These are phyloP conservation scores for Houttuynia cordata DNA, from an alignment of 164 flowering plant genomes.

Conservation along the genomic window DNA sequence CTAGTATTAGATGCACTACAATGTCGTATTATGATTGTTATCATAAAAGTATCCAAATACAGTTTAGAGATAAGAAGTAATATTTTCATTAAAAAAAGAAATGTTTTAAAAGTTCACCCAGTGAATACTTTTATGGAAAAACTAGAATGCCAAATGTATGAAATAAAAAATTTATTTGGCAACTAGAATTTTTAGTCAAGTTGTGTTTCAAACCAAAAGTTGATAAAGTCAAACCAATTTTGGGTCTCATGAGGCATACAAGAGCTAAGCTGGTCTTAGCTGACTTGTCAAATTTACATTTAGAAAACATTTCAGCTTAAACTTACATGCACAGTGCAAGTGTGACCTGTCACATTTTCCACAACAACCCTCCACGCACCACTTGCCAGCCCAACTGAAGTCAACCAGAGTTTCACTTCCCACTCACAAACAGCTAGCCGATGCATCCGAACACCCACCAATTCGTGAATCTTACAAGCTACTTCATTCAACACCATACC, in stretches of 20 bases:
- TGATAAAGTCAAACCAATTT: no score
- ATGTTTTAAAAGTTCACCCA: no score
- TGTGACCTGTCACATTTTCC: constrained; percentile 89
- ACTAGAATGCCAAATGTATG: no score
- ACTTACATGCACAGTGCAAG: constrained; percentile 91
- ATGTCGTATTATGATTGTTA: no score
- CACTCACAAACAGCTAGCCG: constrained; percentile 83
- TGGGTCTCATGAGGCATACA: neutral
- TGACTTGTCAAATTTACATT: neutral
- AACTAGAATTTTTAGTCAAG: no score
- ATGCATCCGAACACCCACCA: constrained; percentile 87
- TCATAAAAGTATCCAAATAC: no score
- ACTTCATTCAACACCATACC: constrained; percentile 54
- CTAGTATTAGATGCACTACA: no score
- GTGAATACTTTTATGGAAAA: no score
- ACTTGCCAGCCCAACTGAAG: constrained; percentile 56
- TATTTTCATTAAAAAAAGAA: no score
- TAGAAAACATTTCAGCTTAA: neutral
- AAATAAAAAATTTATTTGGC: no score
- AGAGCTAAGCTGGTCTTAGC: neutral
- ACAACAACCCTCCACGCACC: constrained; percentile 95
- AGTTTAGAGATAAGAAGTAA: no score
- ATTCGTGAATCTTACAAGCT: constrained; percentile 61
- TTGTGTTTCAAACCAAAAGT: no score
- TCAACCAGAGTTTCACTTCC: constrained; percentile 93